Conservation (phyloP, 2,329 filamentous ascomycete genomes). For the Eutypa lata region DNA sequence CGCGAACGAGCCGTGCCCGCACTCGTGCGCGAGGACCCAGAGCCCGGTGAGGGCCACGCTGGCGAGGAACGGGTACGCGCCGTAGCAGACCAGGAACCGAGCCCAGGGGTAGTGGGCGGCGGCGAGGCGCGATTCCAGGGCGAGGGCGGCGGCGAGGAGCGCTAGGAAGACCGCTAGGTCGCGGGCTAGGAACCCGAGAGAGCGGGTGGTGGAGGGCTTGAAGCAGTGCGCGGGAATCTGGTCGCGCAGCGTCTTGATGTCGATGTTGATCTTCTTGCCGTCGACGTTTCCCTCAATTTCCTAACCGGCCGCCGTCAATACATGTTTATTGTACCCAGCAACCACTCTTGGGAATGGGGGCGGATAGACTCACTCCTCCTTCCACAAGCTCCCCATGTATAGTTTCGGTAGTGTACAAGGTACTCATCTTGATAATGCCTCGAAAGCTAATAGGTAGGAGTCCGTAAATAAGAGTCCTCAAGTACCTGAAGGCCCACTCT, state of each 20-base stretch:
- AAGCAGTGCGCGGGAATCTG: conserved; percentile 61
- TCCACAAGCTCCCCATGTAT: conserved; percentile 11
- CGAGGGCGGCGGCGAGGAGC: conserved; percentile 46
- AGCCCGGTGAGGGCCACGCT: conserved; percentile 64
- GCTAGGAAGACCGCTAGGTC: conserved; percentile 48
- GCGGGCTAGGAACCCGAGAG: conserved; percentile 52
- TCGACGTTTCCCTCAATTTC: conserved; percentile 7
- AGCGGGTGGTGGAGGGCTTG: conserved; percentile 46
- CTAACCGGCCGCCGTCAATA: neutral
- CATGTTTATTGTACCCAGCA: no score
- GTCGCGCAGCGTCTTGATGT: conserved; percentile 42
- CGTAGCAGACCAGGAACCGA: conserved; percentile 47
- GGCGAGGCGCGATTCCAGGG: conserved; percentile 41
- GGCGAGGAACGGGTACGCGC: conserved; percentile 58
- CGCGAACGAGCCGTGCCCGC: conserved; percentile 64
- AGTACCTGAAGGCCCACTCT: neutral
- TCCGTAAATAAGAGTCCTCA: no score
- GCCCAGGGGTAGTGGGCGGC: conserved; percentile 18
- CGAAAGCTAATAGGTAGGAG: neutral
- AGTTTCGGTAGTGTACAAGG: conserved; percentile 10
- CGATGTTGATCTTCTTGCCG: conserved; percentile 16
- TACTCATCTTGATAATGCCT: neutral
- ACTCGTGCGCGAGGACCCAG: conserved; percentile 70
- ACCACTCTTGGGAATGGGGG: no score
- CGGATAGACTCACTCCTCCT: conserved; percentile 4